Conservation (phyloP, 345 rosid genomes). For the Gossypium stocksii region DNA sequence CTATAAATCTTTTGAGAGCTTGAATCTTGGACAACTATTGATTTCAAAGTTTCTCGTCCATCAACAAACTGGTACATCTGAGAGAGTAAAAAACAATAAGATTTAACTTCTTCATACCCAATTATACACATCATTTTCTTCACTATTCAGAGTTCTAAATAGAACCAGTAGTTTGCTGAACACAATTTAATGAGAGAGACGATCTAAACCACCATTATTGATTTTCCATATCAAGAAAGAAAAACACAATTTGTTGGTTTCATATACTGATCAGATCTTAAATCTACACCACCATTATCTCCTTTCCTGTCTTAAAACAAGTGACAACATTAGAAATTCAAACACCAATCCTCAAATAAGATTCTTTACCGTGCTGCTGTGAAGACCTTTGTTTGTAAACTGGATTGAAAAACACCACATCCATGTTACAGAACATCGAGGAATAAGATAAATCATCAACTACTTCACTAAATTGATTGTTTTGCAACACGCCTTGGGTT, state of each 20-base stretch:
- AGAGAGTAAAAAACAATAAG: neutral
- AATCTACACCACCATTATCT: neutral
- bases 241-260: neutral
- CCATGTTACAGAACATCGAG: neutral
- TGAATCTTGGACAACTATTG: neutral
- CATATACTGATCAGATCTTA: neutral
- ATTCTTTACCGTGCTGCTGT: neutral
- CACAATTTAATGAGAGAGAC: neutral
- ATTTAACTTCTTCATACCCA: neutral
- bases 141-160: neutral
- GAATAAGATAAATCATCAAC: neutral
- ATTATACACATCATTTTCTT: neutral
- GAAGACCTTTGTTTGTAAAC: neutral
- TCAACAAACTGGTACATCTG: slow-evolving; percentile 11
- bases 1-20: neutral
- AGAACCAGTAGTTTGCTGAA: neutral
- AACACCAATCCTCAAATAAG: neutral
- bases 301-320: neutral
- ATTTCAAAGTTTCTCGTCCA: neutral
- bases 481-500: neutral
- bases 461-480: neutral
- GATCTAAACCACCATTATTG: neutral
- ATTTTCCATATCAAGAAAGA: neutral
- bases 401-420: neutral
- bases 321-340: neutral